These are phyloP conservation scores for Colletotrichum sp. DNA, from an alignment of 2,329 filamentous ascomycete species.

Conservation along the genomic window DNA sequence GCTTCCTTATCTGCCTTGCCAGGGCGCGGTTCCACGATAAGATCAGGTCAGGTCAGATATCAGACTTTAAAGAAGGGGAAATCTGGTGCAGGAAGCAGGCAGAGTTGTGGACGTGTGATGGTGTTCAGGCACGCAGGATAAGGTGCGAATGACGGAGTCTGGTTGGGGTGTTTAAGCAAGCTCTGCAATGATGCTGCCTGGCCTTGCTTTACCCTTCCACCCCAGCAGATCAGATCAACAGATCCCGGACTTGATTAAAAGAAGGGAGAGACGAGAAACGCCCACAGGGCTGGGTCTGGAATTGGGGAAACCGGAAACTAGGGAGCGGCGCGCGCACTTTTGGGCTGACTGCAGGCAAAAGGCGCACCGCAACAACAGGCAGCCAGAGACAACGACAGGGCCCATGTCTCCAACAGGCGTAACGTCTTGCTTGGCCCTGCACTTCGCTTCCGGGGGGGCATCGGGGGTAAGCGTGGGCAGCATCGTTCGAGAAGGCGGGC, in stretches of 20 bases:
- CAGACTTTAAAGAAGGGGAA: background rate
- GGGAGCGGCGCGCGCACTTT: background rate
- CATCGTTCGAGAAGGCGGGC: background rate
- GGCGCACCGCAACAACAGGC: background rate
- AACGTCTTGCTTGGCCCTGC: background rate
- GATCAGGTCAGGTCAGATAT: background rate
- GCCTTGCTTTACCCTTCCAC: background rate
- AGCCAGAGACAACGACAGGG: background rate
- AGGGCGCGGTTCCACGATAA: background rate
- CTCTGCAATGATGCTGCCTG: background rate
- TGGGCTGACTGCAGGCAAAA: background rate
- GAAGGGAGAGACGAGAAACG: background rate
- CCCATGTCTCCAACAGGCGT: background rate
- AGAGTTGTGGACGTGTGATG: background rate
- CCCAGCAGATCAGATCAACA: background rate
- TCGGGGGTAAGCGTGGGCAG: background rate
- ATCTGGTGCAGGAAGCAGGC: background rate
- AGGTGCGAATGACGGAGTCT: background rate
- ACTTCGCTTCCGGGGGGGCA: background rate
- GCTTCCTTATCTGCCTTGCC: background rate
- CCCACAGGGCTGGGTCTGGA: background rate
- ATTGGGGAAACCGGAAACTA: background rate
- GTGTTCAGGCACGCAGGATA: background rate
- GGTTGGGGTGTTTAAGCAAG: background rate
- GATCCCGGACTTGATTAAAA: background rate